phyloP scores from a whole-genome alignment of 208 protist genomes.

The Trypanosomatidae sp. region DNA sequence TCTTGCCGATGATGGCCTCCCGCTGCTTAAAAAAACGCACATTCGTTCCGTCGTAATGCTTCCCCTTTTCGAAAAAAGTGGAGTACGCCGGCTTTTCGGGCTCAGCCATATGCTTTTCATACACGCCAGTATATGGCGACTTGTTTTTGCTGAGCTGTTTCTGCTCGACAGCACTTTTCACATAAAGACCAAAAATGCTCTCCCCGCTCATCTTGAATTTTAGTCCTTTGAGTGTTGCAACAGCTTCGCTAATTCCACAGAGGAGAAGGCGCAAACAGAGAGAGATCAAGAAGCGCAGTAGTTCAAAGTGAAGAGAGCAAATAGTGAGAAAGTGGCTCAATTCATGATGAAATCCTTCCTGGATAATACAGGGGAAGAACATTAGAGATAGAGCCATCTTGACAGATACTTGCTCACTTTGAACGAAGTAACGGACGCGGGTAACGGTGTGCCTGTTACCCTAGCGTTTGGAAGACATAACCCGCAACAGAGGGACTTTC shows the following conservation, averaged over 20 bases:
- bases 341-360: background rate
- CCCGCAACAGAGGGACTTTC: background rate
- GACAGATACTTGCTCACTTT: background rate
- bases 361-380: background rate
- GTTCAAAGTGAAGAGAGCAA: background rate
- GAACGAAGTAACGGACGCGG: background rate
- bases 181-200: constrained; percentile 58
- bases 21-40: constrained; percentile 80
- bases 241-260: background rate
- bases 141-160: constrained; percentile 17
- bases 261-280: constrained; percentile 1
- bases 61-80: constrained; percentile 80
- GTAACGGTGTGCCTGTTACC: background rate
- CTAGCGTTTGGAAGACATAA: background rate
- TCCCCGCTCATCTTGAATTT: constrained; percentile 56
- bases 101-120: constrained; percentile 66
- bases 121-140: constrained; percentile 60
- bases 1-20: constrained; percentile 76
- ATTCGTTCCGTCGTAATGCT: constrained; percentile 85
- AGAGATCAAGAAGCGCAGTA: background rate
- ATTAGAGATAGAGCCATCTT: constrained; percentile 2
- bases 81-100: constrained; percentile 77
- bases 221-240: background rate
- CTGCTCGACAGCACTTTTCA: constrained; percentile 16
- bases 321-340: background rate